Evolutionary conservation across 441 rosid genomes (phyloP).

Genomic region (Breynia disticha): DNA sequence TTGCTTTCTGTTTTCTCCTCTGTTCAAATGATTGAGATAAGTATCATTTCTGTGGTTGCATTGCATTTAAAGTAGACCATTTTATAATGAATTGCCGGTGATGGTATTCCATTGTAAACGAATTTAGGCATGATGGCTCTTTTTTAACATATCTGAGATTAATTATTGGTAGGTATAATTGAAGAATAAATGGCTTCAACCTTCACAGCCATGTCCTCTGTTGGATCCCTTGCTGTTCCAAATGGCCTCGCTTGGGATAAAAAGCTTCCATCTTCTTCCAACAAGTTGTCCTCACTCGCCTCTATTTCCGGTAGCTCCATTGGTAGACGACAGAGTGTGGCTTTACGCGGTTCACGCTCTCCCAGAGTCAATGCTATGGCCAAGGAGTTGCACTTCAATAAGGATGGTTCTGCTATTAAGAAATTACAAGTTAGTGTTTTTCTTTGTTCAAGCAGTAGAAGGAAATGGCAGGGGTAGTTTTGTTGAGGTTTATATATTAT

Average conservation of each 20-base stretch:
- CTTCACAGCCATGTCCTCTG: constrained; percentile 54
- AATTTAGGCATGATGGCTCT: neutral
- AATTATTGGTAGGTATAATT: constrained; percentile 11
- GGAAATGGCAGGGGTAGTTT: too few species aligned
- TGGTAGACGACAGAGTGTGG: constrained; percentile 37
- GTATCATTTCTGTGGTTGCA: too few species aligned
- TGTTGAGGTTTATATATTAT: too few species aligned
- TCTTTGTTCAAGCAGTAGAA: neutral
- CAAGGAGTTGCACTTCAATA: constrained; percentile 89
- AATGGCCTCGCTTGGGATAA: constrained; percentile 36
- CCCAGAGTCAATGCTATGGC: constrained; percentile 62
- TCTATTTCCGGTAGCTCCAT: constrained; percentile 49
- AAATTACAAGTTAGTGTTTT: constrained; percentile 65
- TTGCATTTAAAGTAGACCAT: too few species aligned
- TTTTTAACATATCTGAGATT: neutral
- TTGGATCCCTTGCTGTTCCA: constrained; percentile 55
- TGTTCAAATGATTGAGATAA: too few species aligned
- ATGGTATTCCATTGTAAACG: neutral
- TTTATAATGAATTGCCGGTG: too few species aligned
- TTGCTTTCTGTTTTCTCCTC: too few species aligned
- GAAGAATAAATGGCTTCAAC: constrained; percentile 54
- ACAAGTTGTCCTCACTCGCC: constrained; percentile 57
- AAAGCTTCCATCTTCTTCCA: constrained; percentile 45
- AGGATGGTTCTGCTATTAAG: constrained; percentile 76
- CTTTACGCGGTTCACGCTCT: constrained; percentile 32